Evolutionary conservation across 768 basidiomycete genomes (phyloP), one percentile per base, ranked within the genome.

Genomic region (Cubamyces sp.): DNA sequence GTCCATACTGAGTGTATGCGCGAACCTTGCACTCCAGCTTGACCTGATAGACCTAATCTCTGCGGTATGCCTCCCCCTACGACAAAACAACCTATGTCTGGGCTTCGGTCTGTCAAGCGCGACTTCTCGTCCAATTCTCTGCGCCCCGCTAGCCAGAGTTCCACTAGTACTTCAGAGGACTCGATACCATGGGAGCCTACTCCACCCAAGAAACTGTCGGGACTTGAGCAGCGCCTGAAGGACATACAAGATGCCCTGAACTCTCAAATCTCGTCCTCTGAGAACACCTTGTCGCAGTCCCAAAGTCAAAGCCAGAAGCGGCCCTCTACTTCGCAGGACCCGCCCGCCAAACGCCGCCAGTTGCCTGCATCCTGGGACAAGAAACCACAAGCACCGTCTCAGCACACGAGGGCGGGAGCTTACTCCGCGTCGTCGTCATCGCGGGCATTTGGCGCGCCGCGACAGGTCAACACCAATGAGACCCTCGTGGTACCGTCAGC

Each of bases 181-280:
- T n/a, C 57, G 11, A 64, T 64, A 30, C 58, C 63, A 15, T 63
- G 60, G 62, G 54, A 69, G 23, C 63, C 60, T 1, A 68, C 61
- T 11, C 64, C 66, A 3, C 64, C 63, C 6, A 60, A 59, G 50
- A 66, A 61, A 46, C 58, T 64, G 0, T 57, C 66, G 1, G 64
- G 66, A 4, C 48, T 66, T 5, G 74, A 75, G 39, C 68, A 75
- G 40, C 84, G 88, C 19, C 71, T 90, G 6, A 81, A 78, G 66
- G 77, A 81, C 53, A 89, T 90, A 50, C 81, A 87, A 68, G 83
- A 81, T 42, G 87, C 82, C 4, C 75, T 90, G 4, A 65, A 37
- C 69, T 75, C 43, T 71, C 71, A 39, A 64, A 59, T 52, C 19
- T 66, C 59, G 7, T 64, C 68, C 9, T 69, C 68, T 4, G 57